These are phyloP conservation scores for Plenodomus lindquistii DNA, from an alignment of 2,329 filamentous ascomycete genomes.

Conservation along the genomic window DNA sequence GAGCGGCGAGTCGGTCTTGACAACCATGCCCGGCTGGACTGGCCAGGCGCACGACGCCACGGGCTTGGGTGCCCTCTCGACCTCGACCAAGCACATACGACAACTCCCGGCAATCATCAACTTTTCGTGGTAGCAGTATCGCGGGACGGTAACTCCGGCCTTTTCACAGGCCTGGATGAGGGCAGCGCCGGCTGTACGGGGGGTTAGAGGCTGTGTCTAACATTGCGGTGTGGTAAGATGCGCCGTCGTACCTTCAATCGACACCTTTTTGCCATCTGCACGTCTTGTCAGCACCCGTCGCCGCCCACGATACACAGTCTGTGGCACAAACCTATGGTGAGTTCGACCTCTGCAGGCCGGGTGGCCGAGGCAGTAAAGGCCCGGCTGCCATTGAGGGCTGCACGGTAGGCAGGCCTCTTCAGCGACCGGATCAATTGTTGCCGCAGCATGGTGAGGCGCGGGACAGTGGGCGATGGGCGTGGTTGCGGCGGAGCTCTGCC, in stretches of 20 bases:
- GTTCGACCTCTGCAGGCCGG: conserved; percentile 88
- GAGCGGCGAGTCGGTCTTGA: conserved; percentile 96
- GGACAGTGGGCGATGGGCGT: conserved; percentile 33
- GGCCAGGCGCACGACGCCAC: conserved; percentile 99
- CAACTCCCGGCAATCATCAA: conserved; percentile 99
- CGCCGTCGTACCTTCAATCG: conserved; percentile 78
- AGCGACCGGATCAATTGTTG: conserved; percentile 66
- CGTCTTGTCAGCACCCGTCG: conserved; percentile 40
- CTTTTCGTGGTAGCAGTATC: conserved; percentile 99
- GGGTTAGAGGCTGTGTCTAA: conserved; percentile 32
- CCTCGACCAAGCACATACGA: conserved; percentile 99
- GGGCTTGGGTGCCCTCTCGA: conserved; percentile 93
- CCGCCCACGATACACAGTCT: conserved; percentile 17
- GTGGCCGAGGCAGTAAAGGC: conserved; percentile 79
- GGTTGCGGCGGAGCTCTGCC: conserved; percentile 27
- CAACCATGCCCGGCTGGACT: conserved; percentile 97
- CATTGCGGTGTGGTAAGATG: conserved; percentile 8
- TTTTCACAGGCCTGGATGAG: conserved; percentile 99
- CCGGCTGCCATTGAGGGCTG: conserved; percentile 65
- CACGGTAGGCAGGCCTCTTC: conserved; percentile 58
- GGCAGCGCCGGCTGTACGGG: conserved; percentile 79
- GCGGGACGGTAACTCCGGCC: conserved; percentile 85
- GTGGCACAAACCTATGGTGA: conserved; percentile 79
- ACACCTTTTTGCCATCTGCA: conserved; percentile 95
- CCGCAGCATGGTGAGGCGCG: conserved; percentile 60